Percentiles rank a stretch among this genome's conserved stretches.
Conservation (phyloP, 192 early-diverging fungal genomes). For the Coemansia sp. region DNA sequence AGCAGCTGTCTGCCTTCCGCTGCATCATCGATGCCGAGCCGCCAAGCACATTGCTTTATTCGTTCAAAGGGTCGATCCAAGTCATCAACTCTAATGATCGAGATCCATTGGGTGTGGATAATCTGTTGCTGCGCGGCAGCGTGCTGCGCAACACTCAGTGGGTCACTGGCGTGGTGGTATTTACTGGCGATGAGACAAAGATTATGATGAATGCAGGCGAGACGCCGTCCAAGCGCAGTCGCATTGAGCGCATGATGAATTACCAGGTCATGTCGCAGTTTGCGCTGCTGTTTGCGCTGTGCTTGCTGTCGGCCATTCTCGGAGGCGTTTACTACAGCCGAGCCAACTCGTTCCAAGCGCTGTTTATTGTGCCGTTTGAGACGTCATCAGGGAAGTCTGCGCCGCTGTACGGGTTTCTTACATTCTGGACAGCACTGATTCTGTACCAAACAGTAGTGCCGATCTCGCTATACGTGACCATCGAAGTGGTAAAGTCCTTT, state of each 20-base stretch:
- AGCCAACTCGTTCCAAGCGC: constrained; percentile 49
- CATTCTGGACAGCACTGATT: constrained; percentile 82
- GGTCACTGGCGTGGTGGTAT: constrained; percentile 81
- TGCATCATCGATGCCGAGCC: constrained; percentile 81
- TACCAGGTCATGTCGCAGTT: constrained; percentile 84
- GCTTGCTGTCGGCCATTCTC: constrained; percentile 64
- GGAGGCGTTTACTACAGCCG: constrained; percentile 63
- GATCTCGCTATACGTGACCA: constrained; percentile 89
- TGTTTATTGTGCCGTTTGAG: constrained; percentile 45
- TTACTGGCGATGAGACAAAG: constrained; percentile 93
- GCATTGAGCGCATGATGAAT: constrained; percentile 89
- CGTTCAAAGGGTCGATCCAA: constrained; percentile 71
- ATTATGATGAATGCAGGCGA: constrained; percentile 93
- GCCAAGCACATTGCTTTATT: constrained; percentile 85
- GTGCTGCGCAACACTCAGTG: constrained; percentile 89
- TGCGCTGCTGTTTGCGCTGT: constrained; percentile 69
- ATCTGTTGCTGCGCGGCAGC: constrained; percentile 87
- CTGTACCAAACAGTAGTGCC: constrained; percentile 95
- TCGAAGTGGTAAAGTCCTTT: constrained; percentile 88
- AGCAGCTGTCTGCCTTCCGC: constrained; percentile 57
- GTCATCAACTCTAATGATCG: neutral
- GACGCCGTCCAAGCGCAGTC: constrained; percentile 88
- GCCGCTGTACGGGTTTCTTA: constrained; percentile 63
- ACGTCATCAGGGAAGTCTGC: constrained; percentile 16
- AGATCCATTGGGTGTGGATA: constrained; percentile 65